Evolutionary conservation across 2,329 filamentous ascomycete species (phyloP), one percentile per base, ranked within the genome.

Genomic region (Phoma sp.): DNA sequence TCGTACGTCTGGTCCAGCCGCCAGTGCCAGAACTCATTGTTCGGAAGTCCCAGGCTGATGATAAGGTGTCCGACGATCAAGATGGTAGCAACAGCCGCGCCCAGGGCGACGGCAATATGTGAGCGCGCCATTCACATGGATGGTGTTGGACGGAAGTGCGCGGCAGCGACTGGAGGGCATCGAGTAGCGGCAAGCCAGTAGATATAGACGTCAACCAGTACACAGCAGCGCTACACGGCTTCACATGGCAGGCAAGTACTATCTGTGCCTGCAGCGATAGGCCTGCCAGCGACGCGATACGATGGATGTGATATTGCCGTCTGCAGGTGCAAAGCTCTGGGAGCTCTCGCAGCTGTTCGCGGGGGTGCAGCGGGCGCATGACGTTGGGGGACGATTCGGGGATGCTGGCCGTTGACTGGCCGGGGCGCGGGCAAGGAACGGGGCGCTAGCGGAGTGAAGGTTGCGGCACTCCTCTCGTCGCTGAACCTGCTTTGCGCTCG

Each of bases 91-190:
- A 72, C 59, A 18, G 75, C 69, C 7, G 73, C 71, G 47, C 66
- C 69, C 38, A 77, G 32, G 59, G 75, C 75, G 57, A 76, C 64
- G 25, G 67, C 65, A 40, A 76, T 59, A 56, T 75, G 73, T 49
- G 72, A 71, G 65, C 73, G 74, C 62, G 74, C 74, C 75, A 77
- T 78, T 55, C 48, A 48, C 50, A 58, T 50, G 58, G 50, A 36
- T 26, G 48, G 63, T 50, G 52, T 60, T 43, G 43, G 56, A 30
- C 54, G 57, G 62, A 69, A 46, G 65, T 34, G 56, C 12, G 42
- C 47, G 53, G 53, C 37, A 51, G 12, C 12, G 30, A 10, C 18
- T 28, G 10, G 29, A 28, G 10, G 23, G 21, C 23, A 42, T 25
- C 9, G 29, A 21, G 36, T 37, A 51, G 55, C 32, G 43, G 43